Base-by-base conservation (phyloP, 306 rosid species). In the Trichosanthes cucumerina region DNA sequence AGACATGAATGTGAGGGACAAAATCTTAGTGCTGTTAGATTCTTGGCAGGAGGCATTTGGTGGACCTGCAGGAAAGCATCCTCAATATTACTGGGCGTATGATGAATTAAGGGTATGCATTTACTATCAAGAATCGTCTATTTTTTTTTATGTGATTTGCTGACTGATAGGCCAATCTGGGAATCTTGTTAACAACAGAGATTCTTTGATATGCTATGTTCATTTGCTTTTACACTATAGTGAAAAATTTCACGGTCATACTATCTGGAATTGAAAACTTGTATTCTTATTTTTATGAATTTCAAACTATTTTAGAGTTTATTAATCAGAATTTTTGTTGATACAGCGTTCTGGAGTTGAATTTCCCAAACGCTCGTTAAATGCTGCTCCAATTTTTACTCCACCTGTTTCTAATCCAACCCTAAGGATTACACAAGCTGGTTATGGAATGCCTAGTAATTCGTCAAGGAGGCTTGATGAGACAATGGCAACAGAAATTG, bases 11-110 rank as follows among this genome's bases (percentile, higher is more conserved):
- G 96, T 92, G 69, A 89, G 99, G 84, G 93, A 96, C 75, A 96
- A 96, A 86, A 86, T 96, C 79, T 88, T 96, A 81, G 86, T 66
- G 57, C 78, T 96, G 89, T 80, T 96, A 16, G 96, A 89, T 88
- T 91, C 93, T 26, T 96, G 98, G 99, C 97, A 96, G 86, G 97
- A 89, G 82, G 99, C 98, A 58, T 96, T 96, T 47, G 97, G 98
- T 56, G 99, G 98, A 18, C 84, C 99, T 5, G 86, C 87, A 72
- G 99, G 99, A 78, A 96, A 90, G 83, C 57, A 91, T 89, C 89
- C 99, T 80, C 98, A 96, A 63, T 96, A 96, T 89, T 91, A 88
- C 73, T 87, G 88, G 87, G 98, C 99, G 23, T 96, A 84, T 38
- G 98, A 96, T 31, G 99, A 96, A 82, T 77, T 96, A 78, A 89